Evolutionary conservation across 768 basidiomycete species (phyloP), one percentile per base, ranked within the genome.

Genomic region (Lactarius deliciosus): DNA sequence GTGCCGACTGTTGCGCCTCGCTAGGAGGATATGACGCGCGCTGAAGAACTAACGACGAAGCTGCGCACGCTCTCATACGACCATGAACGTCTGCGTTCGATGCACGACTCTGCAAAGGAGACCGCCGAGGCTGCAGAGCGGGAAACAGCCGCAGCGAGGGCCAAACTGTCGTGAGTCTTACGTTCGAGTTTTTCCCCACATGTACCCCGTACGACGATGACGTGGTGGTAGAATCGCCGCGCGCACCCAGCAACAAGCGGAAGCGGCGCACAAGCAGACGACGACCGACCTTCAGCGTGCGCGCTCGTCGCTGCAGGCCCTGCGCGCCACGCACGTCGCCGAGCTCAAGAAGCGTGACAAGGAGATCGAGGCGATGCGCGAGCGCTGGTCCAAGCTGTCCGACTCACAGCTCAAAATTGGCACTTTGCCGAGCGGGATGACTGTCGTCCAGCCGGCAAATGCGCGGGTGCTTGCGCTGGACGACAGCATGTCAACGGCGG

Each of bases 341-440:
- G 93, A 94, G 73, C 74, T 92, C 40, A 92, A 88, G 81, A 90
- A 89, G 80, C 85, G 84, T 72, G 92, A 95, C 70, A 89, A 88
- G 70, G 92, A 94, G 47, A 76, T 87, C 20, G 92, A 94, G 71
- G 82, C 86, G 20, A 86, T 89, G 73, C 70, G 83, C 32, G 92
- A 94, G 58, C 86, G 85, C 69, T 92, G 90, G 90, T 78, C 80
- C 34, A 92, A 87, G 73, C 74, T 94, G 20, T 77, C 84, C 6
- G 91, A 92, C 64, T 74, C 81, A 11, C 92, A 94, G 75, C 74
- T 82, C 0, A 90, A 87, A 74, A 76, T 88, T 6, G 78, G 79
- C 15, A 70, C 72, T 69, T 38, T 71, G 36, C 34, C 68, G 62
- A 53, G 74, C 70, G 50, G 74, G 71, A 71, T 83, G 73, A 69